A percentile compares a stretch with the other conserved stretches of the same genome.
Conservation (phyloP, 164 flowering plant species). For the Berberis thunbergii region DNA sequence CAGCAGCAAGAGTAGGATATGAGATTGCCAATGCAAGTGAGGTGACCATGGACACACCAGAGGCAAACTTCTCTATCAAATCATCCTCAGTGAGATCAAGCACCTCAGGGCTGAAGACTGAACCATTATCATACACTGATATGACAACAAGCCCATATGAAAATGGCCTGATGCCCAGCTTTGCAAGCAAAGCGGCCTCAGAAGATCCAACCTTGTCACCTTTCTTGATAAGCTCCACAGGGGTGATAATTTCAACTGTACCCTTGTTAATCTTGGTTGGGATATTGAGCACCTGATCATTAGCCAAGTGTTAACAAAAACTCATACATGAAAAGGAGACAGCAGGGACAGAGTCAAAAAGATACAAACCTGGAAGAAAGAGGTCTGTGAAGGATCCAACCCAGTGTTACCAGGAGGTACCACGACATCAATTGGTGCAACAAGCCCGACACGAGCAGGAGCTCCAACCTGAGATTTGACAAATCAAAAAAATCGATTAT, state of each 20-base stretch:
- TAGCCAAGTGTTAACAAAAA: not conserved
- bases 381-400: constrained; percentile 41
- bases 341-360: not conserved
- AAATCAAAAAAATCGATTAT: not conserved
- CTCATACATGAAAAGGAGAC: not conserved
- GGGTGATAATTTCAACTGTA: constrained; percentile 39
- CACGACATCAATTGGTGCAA: constrained; percentile 39
- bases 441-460: constrained; percentile 45
- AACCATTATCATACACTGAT: constrained; percentile 28
- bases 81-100: constrained; percentile 35
- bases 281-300: constrained; percentile 31
- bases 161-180: constrained; percentile 39
- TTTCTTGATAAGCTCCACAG: constrained; percentile 34
- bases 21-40: constrained; percentile 23
- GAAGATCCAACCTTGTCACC: constrained; percentile 41
- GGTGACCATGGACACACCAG: constrained; percentile 25
- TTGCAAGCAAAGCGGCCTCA: constrained; percentile 34
- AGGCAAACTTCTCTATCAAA: constrained; percentile 22
- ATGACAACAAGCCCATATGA: constrained; percentile 32
- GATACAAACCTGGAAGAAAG: constrained; percentile 31
- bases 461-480: constrained; percentile 32
- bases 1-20: constrained; percentile 34
- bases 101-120: constrained; percentile 28
- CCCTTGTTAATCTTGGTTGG: constrained; percentile 51
- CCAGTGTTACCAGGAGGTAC: constrained; percentile 45